Evolutionary conservation across 1,284 basidiomycete species (phyloP).

Genomic region (Blastosporella zonata): DNA sequence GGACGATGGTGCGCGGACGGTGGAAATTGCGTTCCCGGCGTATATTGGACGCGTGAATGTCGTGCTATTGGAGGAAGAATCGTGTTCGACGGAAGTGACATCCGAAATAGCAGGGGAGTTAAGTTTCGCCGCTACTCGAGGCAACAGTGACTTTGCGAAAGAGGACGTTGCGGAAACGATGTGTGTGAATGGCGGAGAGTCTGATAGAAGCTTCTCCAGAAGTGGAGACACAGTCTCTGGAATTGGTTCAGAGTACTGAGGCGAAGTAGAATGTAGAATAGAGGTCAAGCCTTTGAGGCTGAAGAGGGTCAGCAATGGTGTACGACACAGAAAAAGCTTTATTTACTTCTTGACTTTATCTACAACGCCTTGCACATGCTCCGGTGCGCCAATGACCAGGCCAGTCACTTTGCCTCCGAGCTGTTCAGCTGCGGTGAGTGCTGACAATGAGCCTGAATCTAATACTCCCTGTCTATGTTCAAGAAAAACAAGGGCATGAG

Average conservation of each 20-base stretch:
- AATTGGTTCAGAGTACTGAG: conserved; percentile 47
- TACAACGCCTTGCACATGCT: conserved; percentile 67
- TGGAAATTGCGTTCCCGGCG: conserved; percentile 96
- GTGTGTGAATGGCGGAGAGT: conserved; percentile 73
- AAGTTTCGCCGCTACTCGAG: conserved; percentile 86
- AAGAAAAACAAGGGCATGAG: conserved; percentile 24
- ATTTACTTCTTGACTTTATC: conserved; percentile 41
- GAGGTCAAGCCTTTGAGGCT: conserved; percentile 49
- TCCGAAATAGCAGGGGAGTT: conserved; percentile 90
- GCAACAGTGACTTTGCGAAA: conserved; percentile 63
- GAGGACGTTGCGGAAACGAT: conserved; percentile 71
- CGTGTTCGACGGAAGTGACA: conserved; percentile 81
- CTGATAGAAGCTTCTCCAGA: conserved; percentile 51
- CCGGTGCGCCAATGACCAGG: conserved; percentile 77
- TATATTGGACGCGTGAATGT: conserved; percentile 82
- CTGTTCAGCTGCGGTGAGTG: conserved; percentile 21
- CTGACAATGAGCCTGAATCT: conserved; percentile 21
- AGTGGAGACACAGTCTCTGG: conserved; percentile 54
- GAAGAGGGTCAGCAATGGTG: conserved; percentile 12
- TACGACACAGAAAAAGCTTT: neutral
- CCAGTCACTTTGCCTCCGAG: conserved; percentile 74
- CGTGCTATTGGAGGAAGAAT: conserved; percentile 33
- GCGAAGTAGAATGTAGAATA: conserved; percentile 49
- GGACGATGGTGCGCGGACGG: conserved; percentile 75
- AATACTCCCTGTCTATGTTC: conserved; percentile 22